These are phyloP conservation scores for Selenicereus undatus DNA, from an alignment of 148 eudicot species.

Conservation along the genomic window DNA sequence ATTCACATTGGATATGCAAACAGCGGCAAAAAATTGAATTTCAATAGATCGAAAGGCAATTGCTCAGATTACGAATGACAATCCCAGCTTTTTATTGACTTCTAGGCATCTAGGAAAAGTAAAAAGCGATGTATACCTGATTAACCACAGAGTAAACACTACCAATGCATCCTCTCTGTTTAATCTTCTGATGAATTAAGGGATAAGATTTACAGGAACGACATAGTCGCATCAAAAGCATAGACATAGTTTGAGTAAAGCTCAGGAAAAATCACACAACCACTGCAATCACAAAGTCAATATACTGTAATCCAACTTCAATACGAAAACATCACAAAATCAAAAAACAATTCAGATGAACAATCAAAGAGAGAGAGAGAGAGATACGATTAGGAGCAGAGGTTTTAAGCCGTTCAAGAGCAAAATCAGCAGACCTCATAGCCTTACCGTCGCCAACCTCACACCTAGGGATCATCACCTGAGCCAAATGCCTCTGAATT, in stretches of 20 bases:
- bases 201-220: no score
- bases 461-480: slow-evolving; percentile 30
- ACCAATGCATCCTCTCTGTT: neutral
- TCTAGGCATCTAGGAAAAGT: neutral
- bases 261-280: no score
- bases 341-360: neutral
- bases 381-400: slow-evolving; percentile 40
- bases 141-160: neutral
- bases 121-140: neutral
- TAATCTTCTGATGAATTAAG: no score
- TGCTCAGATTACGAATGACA: neutral
- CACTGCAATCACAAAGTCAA: no score
- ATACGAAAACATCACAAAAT: no score
- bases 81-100: neutral
- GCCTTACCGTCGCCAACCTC: slow-evolving; percentile 34
- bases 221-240: no score
- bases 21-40: no score
- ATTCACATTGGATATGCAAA: no score
- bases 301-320: no score
- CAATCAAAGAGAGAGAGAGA: neutral
- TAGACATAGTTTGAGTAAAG: no score
- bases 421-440: slow-evolving; percentile 2
- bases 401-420: slow-evolving; percentile 43
- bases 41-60: no score
- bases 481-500: slow-evolving; percentile 17